These are phyloP conservation scores for Stephania japonica DNA, from an alignment of 164 flowering plant species.

Conservation along the genomic window DNA sequence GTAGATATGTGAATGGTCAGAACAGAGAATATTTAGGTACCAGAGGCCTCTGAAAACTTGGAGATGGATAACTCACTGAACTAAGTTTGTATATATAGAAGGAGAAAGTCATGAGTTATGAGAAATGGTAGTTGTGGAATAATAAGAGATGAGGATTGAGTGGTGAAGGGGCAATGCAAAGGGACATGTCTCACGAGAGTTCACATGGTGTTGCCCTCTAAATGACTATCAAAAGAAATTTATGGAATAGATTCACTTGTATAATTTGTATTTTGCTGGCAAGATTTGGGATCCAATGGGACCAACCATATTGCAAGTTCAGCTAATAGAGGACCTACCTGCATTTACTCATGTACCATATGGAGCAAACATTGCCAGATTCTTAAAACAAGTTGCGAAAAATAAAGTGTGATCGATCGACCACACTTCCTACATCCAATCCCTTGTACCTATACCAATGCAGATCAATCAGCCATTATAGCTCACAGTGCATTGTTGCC, in stretches of 20 bases:
- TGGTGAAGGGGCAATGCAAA: neutral
- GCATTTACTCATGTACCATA: neutral
- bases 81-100: slow-evolving; percentile 1
- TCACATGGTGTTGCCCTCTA: slow-evolving; percentile 11
- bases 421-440: neutral
- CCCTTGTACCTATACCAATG: neutral
- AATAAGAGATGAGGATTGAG: neutral
- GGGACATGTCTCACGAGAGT: slow-evolving; percentile 7
- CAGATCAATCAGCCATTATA: neutral
- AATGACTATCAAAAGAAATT: neutral
- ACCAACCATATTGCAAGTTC: neutral
- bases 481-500: no score
- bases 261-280: neutral
- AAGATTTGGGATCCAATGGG: neutral
- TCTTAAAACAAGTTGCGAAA: no score
- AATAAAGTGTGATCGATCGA: no score
- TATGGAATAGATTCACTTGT: neutral
- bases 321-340: neutral
- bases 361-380: no score
- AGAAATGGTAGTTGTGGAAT: neutral
- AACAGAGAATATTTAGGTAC: neutral
- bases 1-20: neutral
- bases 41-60: neutral
- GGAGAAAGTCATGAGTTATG: neutral
- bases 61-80: neutral